phyloP scores from a whole-genome alignment of 768 basidiomycete genomes.

The Dentipellis sp. region DNA sequence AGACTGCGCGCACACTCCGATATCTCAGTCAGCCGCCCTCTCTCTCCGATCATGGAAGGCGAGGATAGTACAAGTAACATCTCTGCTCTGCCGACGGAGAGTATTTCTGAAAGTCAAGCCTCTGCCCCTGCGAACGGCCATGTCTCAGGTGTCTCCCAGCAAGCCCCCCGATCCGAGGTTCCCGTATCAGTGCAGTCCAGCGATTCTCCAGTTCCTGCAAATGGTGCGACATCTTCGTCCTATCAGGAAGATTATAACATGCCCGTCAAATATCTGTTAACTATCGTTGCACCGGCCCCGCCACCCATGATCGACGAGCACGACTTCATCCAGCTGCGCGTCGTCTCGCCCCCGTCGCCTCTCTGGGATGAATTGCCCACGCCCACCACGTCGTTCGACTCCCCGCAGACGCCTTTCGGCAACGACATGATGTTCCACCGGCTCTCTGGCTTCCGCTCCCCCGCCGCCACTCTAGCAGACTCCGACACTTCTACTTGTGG shows the following conservation, averaged over 20 bases:
- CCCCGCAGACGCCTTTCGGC: neutral
- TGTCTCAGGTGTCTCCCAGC: too few relatives aligned
- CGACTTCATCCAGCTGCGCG: neutral
- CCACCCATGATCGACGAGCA: neutral
- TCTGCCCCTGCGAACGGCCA: too few relatives aligned
- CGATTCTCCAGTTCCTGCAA: too few relatives aligned
- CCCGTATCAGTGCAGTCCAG: too few relatives aligned
- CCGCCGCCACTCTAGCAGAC: too few relatives aligned
- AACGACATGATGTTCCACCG: neutral
- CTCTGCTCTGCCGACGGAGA: too few relatives aligned
- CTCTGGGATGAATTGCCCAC: neutral
- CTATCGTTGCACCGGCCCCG: neutral
- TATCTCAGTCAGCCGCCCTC: neutral
- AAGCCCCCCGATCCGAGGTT: too few relatives aligned
- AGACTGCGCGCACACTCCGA: neutral
- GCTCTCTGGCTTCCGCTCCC: too few relatives aligned
- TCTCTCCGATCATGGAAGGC: conserved; percentile 1
- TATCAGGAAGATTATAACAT: too few relatives aligned
- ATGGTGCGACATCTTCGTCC: too few relatives aligned
- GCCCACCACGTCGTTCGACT: neutral
- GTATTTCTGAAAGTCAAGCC: too few relatives aligned
- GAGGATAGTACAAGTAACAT: neutral
- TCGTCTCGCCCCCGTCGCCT: neutral
- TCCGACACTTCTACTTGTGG: too few relatives aligned
- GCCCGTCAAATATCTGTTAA: neutral